Base-by-base conservation (phyloP, 1,284 basidiomycete genomes). In the Trichosporon ovoides region DNA sequence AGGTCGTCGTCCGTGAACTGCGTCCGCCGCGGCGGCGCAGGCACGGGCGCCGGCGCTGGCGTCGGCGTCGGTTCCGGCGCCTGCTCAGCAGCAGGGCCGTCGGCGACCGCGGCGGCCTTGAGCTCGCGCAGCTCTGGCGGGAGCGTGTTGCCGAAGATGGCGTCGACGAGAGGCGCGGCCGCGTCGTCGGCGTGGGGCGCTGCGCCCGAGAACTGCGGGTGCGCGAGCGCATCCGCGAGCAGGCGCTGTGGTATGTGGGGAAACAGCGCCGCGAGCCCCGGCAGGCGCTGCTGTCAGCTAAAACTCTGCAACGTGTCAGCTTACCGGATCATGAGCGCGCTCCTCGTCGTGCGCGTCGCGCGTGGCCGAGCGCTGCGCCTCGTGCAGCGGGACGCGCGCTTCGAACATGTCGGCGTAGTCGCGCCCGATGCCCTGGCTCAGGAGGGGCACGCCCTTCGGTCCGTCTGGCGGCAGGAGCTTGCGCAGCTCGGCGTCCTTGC, bases 1-100 rank as follows among this genome's bases (percentile, higher is more conserved):
- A 85, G 62, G 67, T 92, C 82, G 64, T 90, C 85, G 66, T 51
- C 49, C 7, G 33, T 51, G 53, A 53, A 58, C 16, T 19, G 51
- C 9, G 43, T 28, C 3, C 57, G 46, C 7, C 52, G 33, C 19
- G 56, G 16, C n/a, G 55, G 40, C 0, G 28, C 49, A 11, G 55
- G 34, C 12, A n/a, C 34, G 14, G 54, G 24, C 16, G 43, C 37
- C 20, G 16, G 20, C 7, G 28, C 36, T 18, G 22, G 28, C 28
- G 66, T 56, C 56, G 24, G 24, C 19, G 52, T 22, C 16, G 35
- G 33, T 4, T n/a, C 33, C 3, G 46, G 52, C 48, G 33, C n/a
- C 5, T 14, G 56, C 16, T 48, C 56, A 9, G 28, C 40, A 9
- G 33, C 33, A 1, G 49, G 19, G 12, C 35, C 49, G 37, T 18